phyloP scores from a whole-genome alignment of 805 yeast genomes.

The Kazachstania psychrophila region DNA sequence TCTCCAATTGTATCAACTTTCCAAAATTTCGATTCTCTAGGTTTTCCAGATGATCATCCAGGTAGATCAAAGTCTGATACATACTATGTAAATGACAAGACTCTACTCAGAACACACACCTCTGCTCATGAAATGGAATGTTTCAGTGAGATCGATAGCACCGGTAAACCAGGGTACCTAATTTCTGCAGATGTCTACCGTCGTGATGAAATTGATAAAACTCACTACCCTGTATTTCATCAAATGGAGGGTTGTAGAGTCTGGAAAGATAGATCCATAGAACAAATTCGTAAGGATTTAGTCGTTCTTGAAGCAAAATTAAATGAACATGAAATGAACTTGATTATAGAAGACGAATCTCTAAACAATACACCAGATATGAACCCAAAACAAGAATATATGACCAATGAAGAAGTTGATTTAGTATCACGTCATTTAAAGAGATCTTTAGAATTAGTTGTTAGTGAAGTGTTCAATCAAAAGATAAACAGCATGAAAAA shows the following conservation, averaged over 20 bases:
- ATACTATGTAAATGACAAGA: slow-evolving; percentile 68
- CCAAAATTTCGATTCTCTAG: slow-evolving; percentile 86
- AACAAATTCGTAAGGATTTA: slow-evolving; percentile 48
- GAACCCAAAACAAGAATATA: slow-evolving; percentile 76
- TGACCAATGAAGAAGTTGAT: slow-evolving; percentile 60
- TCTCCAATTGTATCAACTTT: slow-evolving; percentile 71
- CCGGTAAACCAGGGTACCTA: slow-evolving; percentile 51
- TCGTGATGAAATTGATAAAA: slow-evolving; percentile 88
- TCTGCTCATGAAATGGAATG: slow-evolving; percentile 94
- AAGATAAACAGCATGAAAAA: slow-evolving; percentile 21
- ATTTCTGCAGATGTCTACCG: slow-evolving; percentile 95
- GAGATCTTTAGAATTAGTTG: slow-evolving; percentile 74
- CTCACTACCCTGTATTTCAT: slow-evolving; percentile 96
- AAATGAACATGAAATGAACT: slow-evolving; percentile 32
- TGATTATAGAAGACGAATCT: slow-evolving; percentile 69
- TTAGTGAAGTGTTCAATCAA: slow-evolving; percentile 65
- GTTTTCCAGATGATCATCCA: slow-evolving; percentile 86
- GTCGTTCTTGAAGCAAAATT: slow-evolving; percentile 47
- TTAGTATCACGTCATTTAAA: slow-evolving; percentile 71
- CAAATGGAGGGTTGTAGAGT: slow-evolving; percentile 94
- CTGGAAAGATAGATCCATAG: slow-evolving; percentile 53
- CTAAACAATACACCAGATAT: slow-evolving; percentile 37
- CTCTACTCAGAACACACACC: slow-evolving; percentile 83
- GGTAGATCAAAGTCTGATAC: slow-evolving; percentile 91
- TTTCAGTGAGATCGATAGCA: slow-evolving; percentile 41